Evolutionary conservation across 1,284 basidiomycete genomes (phyloP).

Genomic region (Cutaneotrichosporon sp.): DNA sequence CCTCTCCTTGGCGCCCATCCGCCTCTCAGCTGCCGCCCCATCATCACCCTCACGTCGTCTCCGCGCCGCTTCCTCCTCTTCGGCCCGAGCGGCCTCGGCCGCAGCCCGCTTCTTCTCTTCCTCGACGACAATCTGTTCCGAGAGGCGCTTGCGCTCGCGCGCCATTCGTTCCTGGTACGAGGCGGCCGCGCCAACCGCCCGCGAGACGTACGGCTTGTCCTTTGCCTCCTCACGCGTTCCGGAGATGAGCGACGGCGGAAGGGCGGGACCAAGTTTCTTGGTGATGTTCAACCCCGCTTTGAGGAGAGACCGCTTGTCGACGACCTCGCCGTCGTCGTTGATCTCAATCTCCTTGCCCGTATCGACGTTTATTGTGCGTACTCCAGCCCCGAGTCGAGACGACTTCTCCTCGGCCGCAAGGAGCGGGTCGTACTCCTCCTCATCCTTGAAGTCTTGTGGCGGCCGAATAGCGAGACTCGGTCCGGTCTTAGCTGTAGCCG

Average conservation of each 20-base stretch:
- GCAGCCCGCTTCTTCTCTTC: constrained; percentile 57
- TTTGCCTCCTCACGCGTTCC: constrained; percentile 21
- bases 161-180: constrained; percentile 75
- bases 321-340: constrained; percentile 96
- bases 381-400: constrained; percentile 11
- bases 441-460: constrained; percentile 36
- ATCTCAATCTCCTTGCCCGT: constrained; percentile 87
- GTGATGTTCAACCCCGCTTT: constrained; percentile 85
- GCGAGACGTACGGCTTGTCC: constrained; percentile 53
- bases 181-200: constrained; percentile 76
- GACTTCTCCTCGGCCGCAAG: constrained; percentile 37
- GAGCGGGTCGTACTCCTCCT: constrained; percentile 49
- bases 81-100: constrained; percentile 59
- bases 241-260: constrained; percentile 35
- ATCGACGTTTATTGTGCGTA: constrained; percentile 41
- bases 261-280: constrained; percentile 45
- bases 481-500: constrained; percentile 60
- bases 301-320: constrained; percentile 91
- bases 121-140: constrained; percentile 71
- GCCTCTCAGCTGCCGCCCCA: constrained; percentile 63
- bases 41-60: constrained; percentile 54
- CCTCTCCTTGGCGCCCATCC: constrained; percentile 70
- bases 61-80: constrained; percentile 52
- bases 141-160: constrained; percentile 69
- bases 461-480: constrained; percentile 57